Evolutionary conservation across 305 asterid genomes (phyloP), one percentile per base, ranked within the genome.

Genomic region (Fraxinus ornus): DNA sequence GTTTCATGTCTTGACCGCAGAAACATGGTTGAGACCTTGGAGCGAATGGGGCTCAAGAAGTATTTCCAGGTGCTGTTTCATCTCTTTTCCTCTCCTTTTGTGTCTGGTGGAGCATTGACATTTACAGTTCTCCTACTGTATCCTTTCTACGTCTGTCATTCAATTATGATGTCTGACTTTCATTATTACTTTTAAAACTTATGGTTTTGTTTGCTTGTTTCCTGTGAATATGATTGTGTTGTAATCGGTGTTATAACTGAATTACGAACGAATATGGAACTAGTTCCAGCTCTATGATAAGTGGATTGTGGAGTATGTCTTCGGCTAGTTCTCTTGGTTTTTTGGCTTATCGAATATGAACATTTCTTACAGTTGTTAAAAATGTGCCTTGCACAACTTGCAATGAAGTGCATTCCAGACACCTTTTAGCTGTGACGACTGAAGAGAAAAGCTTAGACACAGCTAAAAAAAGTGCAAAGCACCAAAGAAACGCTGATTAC

Each of bases 1-100:
- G 99, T 95, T 84, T 95, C 99, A 62, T 89, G 94, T 88, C 92
- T 95, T 84, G 97, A 91, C 83, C 93, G 97, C 75, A 94, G 84
- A 86, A 88, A 82, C 87, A 91, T 95, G 97, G 91, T 92, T 66
- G 93, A 90, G 22, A 80, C 93, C 37, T 88, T 95, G 78, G 97
- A 93, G 62, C 90, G 92, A 77, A 90, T 95, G 96, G 97, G 97
- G 47, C 92, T 95, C 68, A 88, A 85, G 86, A 95, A 90, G 85
- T 94, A 80, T 86, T 94, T 95, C 77, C 99, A 91, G 99, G 99
- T 94, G 30, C 70, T 76, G 78, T 81, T 71, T 76, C 35, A 22
- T 80, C 78, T 81, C 81, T 80, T 73, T 21, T 83, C 80, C 70
- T 41, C 57, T 22, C 41, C 21, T 52, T 2, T 4, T 22, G 15